Evolutionary conservation across 495 filamentous ascomycete genomes (phyloP).

Genomic region (Usnea hakonensis): DNA sequence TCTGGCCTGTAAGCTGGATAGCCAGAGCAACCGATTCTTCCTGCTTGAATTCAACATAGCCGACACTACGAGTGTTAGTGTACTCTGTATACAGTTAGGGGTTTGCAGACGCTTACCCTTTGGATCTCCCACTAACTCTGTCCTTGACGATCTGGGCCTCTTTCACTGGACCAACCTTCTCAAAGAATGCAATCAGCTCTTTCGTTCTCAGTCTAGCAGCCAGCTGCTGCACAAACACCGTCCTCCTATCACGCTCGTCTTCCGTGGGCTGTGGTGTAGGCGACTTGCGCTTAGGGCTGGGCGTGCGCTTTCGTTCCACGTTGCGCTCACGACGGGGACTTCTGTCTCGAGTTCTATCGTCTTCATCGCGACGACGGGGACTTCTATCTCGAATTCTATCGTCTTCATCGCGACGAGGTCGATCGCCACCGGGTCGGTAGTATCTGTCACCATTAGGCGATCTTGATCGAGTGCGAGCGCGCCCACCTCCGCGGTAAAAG

Average conservation of each 20-base stretch:
- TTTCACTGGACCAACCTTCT: conserved; percentile 90
- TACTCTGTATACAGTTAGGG: not conserved
- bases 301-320: conserved; percentile 44
- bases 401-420: conserved; percentile 46
- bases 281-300: conserved; percentile 45
- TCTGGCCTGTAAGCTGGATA: conserved; percentile 97
- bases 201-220: conserved; percentile 85
- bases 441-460: conserved; percentile 67
- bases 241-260: conserved; percentile 93
- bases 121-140: conserved; percentile 88
- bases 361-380: conserved; percentile 43
- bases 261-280: conserved; percentile 66
- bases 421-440: conserved; percentile 59
- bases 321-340: conserved; percentile 49
- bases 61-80: conserved; percentile 62
- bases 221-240: conserved; percentile 97
- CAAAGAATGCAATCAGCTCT: conserved; percentile 91
- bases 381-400: conserved; percentile 36
- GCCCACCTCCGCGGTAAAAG: conserved; percentile 64
- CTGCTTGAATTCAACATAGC: conserved; percentile 97
- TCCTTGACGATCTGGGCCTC: conserved; percentile 99
- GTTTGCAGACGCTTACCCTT: conserved; percentile 60
- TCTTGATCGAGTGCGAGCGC: conserved; percentile 64
- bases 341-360: conserved; percentile 39
- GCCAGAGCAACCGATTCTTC: conserved; percentile 90